Evolutionary conservation across 2,329 filamentous ascomycete genomes (phyloP).

Genomic region (Fusarium sp.): DNA sequence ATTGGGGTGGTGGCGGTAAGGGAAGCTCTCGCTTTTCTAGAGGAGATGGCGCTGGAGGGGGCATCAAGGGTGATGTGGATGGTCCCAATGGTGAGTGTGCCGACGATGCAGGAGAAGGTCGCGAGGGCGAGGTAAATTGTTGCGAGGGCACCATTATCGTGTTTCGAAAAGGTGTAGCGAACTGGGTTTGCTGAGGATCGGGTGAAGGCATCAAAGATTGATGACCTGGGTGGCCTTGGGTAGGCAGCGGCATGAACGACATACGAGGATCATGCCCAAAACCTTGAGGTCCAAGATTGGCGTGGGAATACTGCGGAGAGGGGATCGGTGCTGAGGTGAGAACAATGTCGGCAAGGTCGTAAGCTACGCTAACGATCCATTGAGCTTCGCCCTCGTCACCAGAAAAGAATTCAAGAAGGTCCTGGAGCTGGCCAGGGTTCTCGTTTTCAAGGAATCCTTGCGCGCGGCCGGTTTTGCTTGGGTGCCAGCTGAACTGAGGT

Average conservation of each 20-base stretch:
- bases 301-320: slow-evolving; percentile 50
- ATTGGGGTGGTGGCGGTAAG: slow-evolving; percentile 46
- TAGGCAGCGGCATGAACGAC: slow-evolving; percentile 50
- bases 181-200: slow-evolving; percentile 47
- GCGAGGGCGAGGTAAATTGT: slow-evolving; percentile 43
- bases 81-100: slow-evolving; percentile 50
- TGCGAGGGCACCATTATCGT: slow-evolving; percentile 52
- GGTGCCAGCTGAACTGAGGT: slow-evolving; percentile 72
- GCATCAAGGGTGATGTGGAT: slow-evolving; percentile 50
- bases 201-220: slow-evolving; percentile 48
- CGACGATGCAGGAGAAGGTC: slow-evolving; percentile 51
- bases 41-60: slow-evolving; percentile 47
- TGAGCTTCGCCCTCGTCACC: slow-evolving; percentile 67
- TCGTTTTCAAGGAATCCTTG: slow-evolving; percentile 72
- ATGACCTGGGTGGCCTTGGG: slow-evolving; percentile 48
- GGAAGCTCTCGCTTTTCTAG: slow-evolving; percentile 55
- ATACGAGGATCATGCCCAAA: slow-evolving; percentile 48
- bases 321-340: slow-evolving; percentile 51
- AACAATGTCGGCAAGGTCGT: slow-evolving; percentile 65
- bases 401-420: slow-evolving; percentile 74
- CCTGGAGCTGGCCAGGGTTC: slow-evolving; percentile 71
- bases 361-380: slow-evolving; percentile 68
- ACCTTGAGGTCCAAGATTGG: slow-evolving; percentile 44
- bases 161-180: slow-evolving; percentile 49
- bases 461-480: slow-evolving; percentile 66